Percentiles rank a stretch among this genome's conserved stretches.
phyloP scores from a whole-genome alignment of 225 moss, liverwort and hornwort species.

The Marchantia paleacea region DNA sequence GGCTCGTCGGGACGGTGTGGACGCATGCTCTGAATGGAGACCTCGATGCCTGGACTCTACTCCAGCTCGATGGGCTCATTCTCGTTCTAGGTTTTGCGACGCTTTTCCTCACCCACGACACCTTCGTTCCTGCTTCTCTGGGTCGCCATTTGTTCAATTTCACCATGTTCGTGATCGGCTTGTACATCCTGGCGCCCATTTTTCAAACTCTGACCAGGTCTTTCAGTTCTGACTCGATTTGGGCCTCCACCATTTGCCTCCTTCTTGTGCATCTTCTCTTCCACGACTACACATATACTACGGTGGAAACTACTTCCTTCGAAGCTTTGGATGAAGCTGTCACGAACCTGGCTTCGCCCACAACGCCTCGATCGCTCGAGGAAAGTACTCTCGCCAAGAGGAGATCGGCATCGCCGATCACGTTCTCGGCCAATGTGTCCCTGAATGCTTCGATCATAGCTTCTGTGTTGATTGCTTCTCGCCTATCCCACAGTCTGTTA shows the following conservation, averaged over 20 bases:
- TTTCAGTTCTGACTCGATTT: constrained; percentile 97
- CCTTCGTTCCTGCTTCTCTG: constrained; percentile 45
- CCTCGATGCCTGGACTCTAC: constrained; percentile 58
- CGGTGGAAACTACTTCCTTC: constrained; percentile 28
- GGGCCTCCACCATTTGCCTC: constrained; percentile 85
- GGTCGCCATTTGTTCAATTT: constrained; percentile 58
- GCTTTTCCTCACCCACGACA: constrained; percentile 53
- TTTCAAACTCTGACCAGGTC: constrained; percentile 88
- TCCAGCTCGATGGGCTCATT: constrained; percentile 62
- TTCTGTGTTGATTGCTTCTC: constrained; percentile 88
- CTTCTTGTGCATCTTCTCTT: constrained; percentile 84
- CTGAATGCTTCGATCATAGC: constrained; percentile 94
- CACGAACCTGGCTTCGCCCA: constrained; percentile 9
- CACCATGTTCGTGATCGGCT: constrained; percentile 72
- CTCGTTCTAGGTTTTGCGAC: constrained; percentile 61
- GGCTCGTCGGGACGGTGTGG: constrained; percentile 84
- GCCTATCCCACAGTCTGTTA: constrained; percentile 59
- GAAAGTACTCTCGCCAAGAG: constrained; percentile 34
- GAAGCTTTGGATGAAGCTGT: constrained; percentile 19
- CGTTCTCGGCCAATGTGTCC: constrained; percentile 76
- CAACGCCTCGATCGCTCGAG: constrained; percentile 35
- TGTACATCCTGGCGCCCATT: constrained; percentile 84
- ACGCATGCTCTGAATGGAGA: constrained; percentile 76
- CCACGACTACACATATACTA: constrained; percentile 72
- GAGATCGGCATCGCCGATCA: constrained; percentile 40